phyloP scores from a whole-genome alignment of 345 rosid species.

The Crucihimalaya himalaica region DNA sequence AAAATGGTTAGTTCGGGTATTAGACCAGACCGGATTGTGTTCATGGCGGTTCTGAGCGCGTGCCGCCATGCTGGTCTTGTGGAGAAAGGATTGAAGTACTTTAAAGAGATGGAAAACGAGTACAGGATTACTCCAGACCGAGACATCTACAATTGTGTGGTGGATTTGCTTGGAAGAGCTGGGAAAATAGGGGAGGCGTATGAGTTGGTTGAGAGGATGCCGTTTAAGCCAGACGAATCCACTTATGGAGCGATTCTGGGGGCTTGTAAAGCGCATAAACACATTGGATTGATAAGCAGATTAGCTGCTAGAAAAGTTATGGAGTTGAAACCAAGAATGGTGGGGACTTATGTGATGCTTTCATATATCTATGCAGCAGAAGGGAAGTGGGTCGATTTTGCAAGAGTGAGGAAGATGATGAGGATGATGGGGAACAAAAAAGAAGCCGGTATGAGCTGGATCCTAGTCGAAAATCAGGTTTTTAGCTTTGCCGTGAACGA shows the following conservation, averaged over 20 bases:
- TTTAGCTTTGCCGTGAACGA: conserved; percentile 62
- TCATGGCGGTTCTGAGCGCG: conserved; percentile 84
- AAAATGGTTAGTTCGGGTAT: conserved; percentile 73
- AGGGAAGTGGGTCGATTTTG: conserved; percentile 73
- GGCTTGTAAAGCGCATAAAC: conserved; percentile 74
- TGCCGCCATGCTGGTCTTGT: conserved; percentile 90
- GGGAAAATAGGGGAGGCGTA: conserved; percentile 87
- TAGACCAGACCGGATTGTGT: conserved; percentile 75
- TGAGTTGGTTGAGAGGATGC: conserved; percentile 67
- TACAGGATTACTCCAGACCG: conserved; percentile 53
- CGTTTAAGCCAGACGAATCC: conserved; percentile 72
- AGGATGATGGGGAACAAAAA: conserved; percentile 61
- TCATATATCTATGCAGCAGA: conserved; percentile 82
- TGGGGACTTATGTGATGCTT: conserved; percentile 66
- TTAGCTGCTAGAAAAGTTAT: conserved; percentile 65
- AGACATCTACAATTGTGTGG: conserved; percentile 80
- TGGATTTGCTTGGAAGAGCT: conserved; percentile 87
- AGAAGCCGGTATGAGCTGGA: conserved; percentile 91
- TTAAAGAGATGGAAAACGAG: conserved; percentile 52
- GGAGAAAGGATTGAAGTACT: conserved; percentile 78
- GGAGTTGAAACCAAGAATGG: conserved; percentile 63
- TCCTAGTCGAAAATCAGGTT: conserved; percentile 61
- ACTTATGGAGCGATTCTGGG: conserved; percentile 85
- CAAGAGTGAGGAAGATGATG: conserved; percentile 65
- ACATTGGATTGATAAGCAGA: conserved; percentile 52